phyloP scores from a whole-genome alignment of 2,329 filamentous ascomycete species.

The Didymosphaeria variabile region DNA sequence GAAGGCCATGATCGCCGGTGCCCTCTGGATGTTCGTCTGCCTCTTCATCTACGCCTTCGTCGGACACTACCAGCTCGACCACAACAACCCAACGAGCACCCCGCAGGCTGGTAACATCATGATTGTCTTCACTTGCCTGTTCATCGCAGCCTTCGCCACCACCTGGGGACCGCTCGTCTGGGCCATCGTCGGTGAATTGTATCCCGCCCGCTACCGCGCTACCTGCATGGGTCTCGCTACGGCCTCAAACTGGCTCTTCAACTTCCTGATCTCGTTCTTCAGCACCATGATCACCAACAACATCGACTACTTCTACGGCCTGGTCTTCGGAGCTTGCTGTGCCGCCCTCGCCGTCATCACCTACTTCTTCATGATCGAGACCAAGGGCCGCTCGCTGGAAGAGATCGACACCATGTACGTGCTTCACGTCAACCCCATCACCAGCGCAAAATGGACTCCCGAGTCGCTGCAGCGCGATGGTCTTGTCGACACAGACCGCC shows the following conservation, averaged over 20 bases:
- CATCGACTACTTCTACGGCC: constrained; percentile 78
- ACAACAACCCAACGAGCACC: constrained; percentile 43
- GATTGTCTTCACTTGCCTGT: constrained; percentile 74
- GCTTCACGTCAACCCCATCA: constrained; percentile 69
- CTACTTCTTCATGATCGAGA: constrained; percentile 82
- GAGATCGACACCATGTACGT: constrained; percentile 80
- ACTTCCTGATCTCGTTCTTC: constrained; percentile 69
- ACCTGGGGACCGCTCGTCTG: constrained; percentile 78
- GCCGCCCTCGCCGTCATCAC: constrained; percentile 70
- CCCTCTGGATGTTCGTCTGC: constrained; percentile 62
- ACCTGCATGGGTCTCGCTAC: constrained; percentile 57
- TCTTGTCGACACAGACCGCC: constrained; percentile 42
- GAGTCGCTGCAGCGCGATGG: constrained; percentile 41
- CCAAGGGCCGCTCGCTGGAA: constrained; percentile 76
- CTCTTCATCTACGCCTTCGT: constrained; percentile 65
- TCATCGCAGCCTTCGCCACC: constrained; percentile 72
- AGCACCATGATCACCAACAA: constrained; percentile 77
- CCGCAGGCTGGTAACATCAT: constrained; percentile 65
- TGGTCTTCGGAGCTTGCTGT: constrained; percentile 78
- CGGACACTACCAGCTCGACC: constrained; percentile 54
- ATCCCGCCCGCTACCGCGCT: constrained; percentile 65
- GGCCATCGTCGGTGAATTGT: constrained; percentile 73
- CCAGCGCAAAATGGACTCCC: constrained; percentile 64
- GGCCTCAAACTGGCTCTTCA: constrained; percentile 57
- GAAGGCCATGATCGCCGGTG: constrained; percentile 57